Percentiles rank a stretch among this genome's conserved stretches.
These are phyloP conservation scores for Pyrrhoderma noxium DNA, from an alignment of 1,284 basidiomycete genomes.

Conservation along the genomic window DNA sequence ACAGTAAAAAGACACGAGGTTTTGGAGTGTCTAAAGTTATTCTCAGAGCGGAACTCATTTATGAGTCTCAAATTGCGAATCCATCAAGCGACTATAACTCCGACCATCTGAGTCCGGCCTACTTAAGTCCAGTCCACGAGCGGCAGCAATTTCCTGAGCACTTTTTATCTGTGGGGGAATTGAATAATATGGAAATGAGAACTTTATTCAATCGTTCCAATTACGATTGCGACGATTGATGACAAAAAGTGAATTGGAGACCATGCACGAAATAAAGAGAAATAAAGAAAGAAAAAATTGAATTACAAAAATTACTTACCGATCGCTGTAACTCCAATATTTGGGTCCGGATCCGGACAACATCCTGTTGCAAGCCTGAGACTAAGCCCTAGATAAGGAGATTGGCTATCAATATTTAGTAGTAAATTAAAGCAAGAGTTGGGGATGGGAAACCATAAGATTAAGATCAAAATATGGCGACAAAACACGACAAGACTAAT, in stretches of 20 bases:
- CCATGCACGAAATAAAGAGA: too few relatives aligned
- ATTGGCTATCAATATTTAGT: too few relatives aligned
- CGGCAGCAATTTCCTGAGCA: too few relatives aligned
- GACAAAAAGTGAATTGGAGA: neutral
- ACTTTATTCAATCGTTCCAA: neutral
- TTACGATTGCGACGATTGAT: neutral
- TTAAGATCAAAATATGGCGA: too few relatives aligned
- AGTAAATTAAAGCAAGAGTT: neutral
- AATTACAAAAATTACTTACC: slow-evolving; percentile 32
- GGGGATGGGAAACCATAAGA: too few relatives aligned
- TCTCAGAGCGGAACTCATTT: too few relatives aligned
- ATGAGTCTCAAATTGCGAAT: too few relatives aligned
- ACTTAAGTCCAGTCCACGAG: too few relatives aligned
- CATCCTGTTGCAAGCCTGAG: slow-evolving; percentile 58
- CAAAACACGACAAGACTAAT: neutral
- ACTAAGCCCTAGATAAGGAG: slow-evolving; percentile 52
- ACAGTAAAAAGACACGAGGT: too few relatives aligned
- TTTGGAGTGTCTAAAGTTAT: too few relatives aligned
- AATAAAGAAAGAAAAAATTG: neutral
- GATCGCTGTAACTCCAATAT: slow-evolving; percentile 59
- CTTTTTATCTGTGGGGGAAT: neutral
- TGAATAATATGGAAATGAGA: neutral
- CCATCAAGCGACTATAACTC: too few relatives aligned
- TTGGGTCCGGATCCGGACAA: slow-evolving; percentile 47
- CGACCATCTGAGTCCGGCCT: too few relatives aligned